Percentiles rank a stretch among this genome's conserved stretches.
Conservation (phyloP, 805 yeast genomes). For the Metschnikowia hibisci region DNA sequence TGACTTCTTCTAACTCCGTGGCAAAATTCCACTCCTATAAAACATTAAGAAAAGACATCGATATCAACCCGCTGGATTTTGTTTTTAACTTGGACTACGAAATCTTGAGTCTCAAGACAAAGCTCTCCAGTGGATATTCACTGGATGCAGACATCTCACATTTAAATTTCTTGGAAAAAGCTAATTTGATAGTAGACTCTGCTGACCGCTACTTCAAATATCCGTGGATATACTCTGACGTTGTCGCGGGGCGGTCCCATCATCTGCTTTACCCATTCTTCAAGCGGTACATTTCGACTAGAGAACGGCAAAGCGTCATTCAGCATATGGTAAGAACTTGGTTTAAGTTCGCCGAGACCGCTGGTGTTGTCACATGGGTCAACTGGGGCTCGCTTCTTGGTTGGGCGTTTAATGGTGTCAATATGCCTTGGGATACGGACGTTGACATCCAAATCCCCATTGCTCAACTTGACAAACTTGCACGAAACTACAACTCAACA, state of each 20-base stretch:
- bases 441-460: slow-evolving; percentile 19
- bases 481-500: slow-evolving; percentile 13
- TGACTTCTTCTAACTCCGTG: background rate
- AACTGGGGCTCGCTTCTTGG: slow-evolving; percentile 25
- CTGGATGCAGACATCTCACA: slow-evolving; percentile 20
- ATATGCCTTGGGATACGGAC: slow-evolving; percentile 21
- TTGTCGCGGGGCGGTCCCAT: slow-evolving; percentile 30
- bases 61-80: slow-evolving; percentile 25
- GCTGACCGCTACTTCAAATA: slow-evolving; percentile 36
- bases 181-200: slow-evolving; percentile 19
- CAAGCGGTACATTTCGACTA: slow-evolving; percentile 30
- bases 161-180: slow-evolving; percentile 27
- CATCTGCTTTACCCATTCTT: slow-evolving; percentile 35
- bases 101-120: slow-evolving; percentile 23
- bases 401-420: slow-evolving; percentile 20
- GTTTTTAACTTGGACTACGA: slow-evolving; percentile 28
- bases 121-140: slow-evolving; percentile 13
- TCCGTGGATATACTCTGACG: slow-evolving; percentile 38
- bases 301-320: slow-evolving; percentile 35
- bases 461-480: slow-evolving; percentile 15
- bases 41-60: slow-evolving; percentile 12
- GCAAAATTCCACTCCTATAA: slow-evolving; percentile 6
- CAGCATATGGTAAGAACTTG: slow-evolving; percentile 37
- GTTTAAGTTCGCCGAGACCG: slow-evolving; percentile 34
- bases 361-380: slow-evolving; percentile 27